Evolutionary conservation across 768 basidiomycete genomes (phyloP), one percentile per base, ranked within the genome.

Genomic region (Tricholoma furcatifolium): DNA sequence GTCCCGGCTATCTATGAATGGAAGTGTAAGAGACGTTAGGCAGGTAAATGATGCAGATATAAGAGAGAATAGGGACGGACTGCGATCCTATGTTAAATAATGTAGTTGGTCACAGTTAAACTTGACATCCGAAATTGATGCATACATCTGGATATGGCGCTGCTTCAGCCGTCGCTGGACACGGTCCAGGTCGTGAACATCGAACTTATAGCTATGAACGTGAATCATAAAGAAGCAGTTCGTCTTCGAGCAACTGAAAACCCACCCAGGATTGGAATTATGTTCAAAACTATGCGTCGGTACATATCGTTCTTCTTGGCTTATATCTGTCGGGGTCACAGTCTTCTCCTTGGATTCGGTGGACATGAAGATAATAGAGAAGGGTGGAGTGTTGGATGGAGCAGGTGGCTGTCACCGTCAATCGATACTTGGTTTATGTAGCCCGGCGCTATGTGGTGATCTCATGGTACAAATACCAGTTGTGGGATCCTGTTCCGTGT

Each of bases 111-210:
- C 30, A 21, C 31, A 36, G 20, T 7, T 27, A 44, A 27, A 27
- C 7, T 27, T 27, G 27, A 27, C 7, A 27, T 27, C n/a, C n/a
- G n/a, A 27, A 27, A 27, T 40, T 20, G 40, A 42, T 51, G 68
- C 80, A 48, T 61, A 84, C 87, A 90, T 90, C 65, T 89, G 88
- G 11, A 87, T 83, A 80, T 89, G 87, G 30, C 87, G 81, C 68
- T 88, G 86, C 68, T 87, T 82, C 34, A 90, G 76, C 34, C 80
- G 79, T 24, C 88, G 79, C 61, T 90, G 88, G 4, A 91, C 86
- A 27, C 74, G 76, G 62, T 90, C 88, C 44, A 84, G 70, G 63
- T 87, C 85, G 50, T 79, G 75, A 15, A 71, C 75, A 57, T 85
- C 80, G 54, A 87, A 80, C 40, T 75, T 71, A 65, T 73, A 72